phyloP scores from a whole-genome alignment of 306 rosid species.

The Fragaria ananassa region DNA sequence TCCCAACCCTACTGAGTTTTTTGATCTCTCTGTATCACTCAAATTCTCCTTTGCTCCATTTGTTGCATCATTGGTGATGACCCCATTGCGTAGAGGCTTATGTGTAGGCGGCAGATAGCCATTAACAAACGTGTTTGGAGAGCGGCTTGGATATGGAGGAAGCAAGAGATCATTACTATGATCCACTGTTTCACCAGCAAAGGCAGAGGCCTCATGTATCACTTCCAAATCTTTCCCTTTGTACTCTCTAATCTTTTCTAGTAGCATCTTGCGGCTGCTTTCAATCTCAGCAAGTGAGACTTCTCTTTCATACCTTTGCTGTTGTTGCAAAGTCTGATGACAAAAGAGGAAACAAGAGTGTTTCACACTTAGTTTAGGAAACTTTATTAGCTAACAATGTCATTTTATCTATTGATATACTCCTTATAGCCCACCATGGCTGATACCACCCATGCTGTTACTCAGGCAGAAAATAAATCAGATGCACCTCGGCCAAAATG shows the following conservation, averaged over 20 bases:
- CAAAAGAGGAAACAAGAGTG: conserved; percentile 9
- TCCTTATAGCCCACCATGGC: not conserved
- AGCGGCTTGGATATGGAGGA: conserved; percentile 81
- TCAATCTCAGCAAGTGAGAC: conserved; percentile 85
- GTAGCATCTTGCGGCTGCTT: conserved; percentile 72
- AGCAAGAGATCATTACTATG: conserved; percentile 71
- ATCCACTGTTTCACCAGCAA: conserved; percentile 85
- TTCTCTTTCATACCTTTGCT: conserved; percentile 73
- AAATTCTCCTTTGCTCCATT: conserved; percentile 37
- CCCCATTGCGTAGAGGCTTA: conserved; percentile 53
- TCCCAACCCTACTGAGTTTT: conserved; percentile 46
- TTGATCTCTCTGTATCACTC: conserved; percentile 30
- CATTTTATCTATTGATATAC: not conserved
- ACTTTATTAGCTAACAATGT: not conserved
- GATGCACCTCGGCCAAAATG: not conserved
- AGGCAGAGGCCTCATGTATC: conserved; percentile 79
- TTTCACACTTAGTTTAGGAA: conserved; percentile 15
- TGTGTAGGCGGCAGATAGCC: conserved; percentile 43
- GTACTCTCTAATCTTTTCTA: conserved; percentile 70
- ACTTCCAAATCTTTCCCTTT: conserved; percentile 78
- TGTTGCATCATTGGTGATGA: conserved; percentile 28
- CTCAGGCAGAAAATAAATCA: not conserved
- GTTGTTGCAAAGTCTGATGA: conserved; percentile 70
- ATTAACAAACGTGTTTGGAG: conserved; percentile 48
- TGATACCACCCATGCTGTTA: not conserved